A percentile compares a stretch with the other conserved stretches of the same genome.
These are phyloP conservation scores for Sclerotinia trifoliorum DNA, from an alignment of 2,329 filamentous ascomycete genomes.

Conservation along the genomic window DNA sequence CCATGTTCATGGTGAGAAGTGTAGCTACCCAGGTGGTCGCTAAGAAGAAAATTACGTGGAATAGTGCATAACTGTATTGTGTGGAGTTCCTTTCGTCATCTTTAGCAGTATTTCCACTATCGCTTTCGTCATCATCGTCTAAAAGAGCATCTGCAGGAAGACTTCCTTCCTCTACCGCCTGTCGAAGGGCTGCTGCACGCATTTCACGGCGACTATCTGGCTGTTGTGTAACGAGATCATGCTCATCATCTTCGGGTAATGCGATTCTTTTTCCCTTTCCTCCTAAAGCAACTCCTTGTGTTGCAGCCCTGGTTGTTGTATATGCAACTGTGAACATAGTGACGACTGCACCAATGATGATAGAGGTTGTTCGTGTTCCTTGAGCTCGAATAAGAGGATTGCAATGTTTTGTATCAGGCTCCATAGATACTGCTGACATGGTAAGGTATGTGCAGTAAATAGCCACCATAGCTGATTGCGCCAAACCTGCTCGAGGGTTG, in stretches of 20 bases:
- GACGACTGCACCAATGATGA: constrained; percentile 89
- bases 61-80: constrained; percentile 94
- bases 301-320: constrained; percentile 93
- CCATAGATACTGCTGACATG: constrained; percentile 98
- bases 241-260: constrained; percentile 72
- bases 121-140: constrained; percentile 64
- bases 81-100: constrained; percentile 88
- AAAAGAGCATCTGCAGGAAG: constrained; percentile 87
- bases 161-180: constrained; percentile 88
- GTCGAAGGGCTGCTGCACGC: constrained; percentile 85
- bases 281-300: constrained; percentile 77
- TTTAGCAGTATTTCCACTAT: constrained; percentile 58
- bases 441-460: constrained; percentile 98
- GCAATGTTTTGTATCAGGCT: constrained; percentile 90
- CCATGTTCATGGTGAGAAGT: constrained; percentile 76
- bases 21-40: constrained; percentile 96
- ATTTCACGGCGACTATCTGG: constrained; percentile 79
- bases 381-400: constrained; percentile 86
- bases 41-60: constrained; percentile 97
- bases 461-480: constrained; percentile 96
- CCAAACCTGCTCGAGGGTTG: constrained; percentile 89
- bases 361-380: constrained; percentile 83
- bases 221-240: constrained; percentile 84
- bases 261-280: constrained; percentile 59
- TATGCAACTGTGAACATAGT: constrained; percentile 97